Evolutionary conservation across 2,329 filamentous ascomycete species (phyloP), one percentile per base, ranked within the genome.

Genomic region (Blumeria graminis): DNA sequence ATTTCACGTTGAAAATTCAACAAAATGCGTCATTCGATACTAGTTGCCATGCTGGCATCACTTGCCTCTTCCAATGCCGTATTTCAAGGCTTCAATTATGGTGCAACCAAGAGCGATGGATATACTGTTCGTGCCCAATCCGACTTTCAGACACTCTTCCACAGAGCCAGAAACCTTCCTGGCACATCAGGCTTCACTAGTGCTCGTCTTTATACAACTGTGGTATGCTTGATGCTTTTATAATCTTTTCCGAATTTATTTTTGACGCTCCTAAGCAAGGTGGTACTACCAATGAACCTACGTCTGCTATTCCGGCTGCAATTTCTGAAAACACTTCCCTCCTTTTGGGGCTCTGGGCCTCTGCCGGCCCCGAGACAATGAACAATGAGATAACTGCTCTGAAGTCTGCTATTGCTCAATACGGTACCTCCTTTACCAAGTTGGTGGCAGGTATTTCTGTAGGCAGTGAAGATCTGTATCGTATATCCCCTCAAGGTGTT

Each of bases 381-480:
- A 70, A 75, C 67, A 84, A 86, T 66, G 87, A 94, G 71, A 70
- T 94, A 52, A 67, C 72, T 2, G 86, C 87, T 13, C 74, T 94
- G 53, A 76, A 77, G 67, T 70, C 73, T 46, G 84, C 86, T 61
- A 82, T 89, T 61, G 61, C 69, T 53, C 72, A 79, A 64, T 88
- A 87, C 67, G 86, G 85, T 57, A 69, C 71, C 9, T 70, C 74
- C 52, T 80, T 93, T 63, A 75, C 75, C 41, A 71, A 74, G 57
- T 71, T 84, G 16, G 79, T 94, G 46, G 82, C 80, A 57, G 88
- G 86, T 67, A 90, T 94, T 69, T 89, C 86, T 0, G 79, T 94
- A 56, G 88, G 88, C 60, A 84, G 77, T 61, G 88, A 94, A 74
- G 88, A 94, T 68, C 75, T 92, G 46, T 92, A 92, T 75, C 82